phyloP scores from a whole-genome alignment of 768 basidiomycete species.

The Auricularia sp. region DNA sequence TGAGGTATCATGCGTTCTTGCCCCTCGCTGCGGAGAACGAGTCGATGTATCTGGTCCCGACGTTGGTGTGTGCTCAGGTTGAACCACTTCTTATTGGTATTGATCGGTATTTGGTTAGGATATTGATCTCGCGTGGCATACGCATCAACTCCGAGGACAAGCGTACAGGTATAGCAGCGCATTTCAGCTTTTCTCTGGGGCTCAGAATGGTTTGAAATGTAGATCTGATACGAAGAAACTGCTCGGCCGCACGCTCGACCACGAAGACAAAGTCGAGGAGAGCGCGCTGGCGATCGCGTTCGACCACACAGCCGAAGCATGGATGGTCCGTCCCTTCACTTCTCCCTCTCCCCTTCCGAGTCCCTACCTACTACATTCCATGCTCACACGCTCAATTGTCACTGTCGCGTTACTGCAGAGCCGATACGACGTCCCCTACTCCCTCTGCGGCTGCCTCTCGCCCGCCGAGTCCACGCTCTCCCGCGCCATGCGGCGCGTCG shows the following conservation, averaged over 20 bases:
- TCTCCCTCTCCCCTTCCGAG: neutral
- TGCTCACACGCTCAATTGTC: too few relatives aligned
- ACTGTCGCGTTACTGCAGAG: constrained; percentile 8
- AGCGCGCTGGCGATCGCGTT: constrained; percentile 32
- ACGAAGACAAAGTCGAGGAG: constrained; percentile 41
- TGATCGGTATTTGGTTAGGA: constrained; percentile 27
- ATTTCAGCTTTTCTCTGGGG: neutral
- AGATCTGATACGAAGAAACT: neutral
- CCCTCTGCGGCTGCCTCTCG: constrained; percentile 5
- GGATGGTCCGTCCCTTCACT: constrained; percentile 23
- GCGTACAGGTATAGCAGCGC: constrained; percentile 17
- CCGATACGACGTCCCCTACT: constrained; percentile 6
- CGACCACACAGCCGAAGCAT: constrained; percentile 39
- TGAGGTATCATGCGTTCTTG: neutral
- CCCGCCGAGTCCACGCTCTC: constrained; percentile 8
- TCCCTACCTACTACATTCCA: too few relatives aligned
- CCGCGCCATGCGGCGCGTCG: neutral
- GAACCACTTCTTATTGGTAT: neutral
- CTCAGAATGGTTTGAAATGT: neutral
- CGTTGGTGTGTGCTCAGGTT: neutral
- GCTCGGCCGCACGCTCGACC: constrained; percentile 18
- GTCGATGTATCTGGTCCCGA: neutral
- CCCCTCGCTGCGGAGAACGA: neutral
- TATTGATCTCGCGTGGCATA: constrained; percentile 69
- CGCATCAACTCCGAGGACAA: constrained; percentile 53